Conservation (phyloP, 805 yeast genomes). For the Saccharomyces kudriavzevii region DNA sequence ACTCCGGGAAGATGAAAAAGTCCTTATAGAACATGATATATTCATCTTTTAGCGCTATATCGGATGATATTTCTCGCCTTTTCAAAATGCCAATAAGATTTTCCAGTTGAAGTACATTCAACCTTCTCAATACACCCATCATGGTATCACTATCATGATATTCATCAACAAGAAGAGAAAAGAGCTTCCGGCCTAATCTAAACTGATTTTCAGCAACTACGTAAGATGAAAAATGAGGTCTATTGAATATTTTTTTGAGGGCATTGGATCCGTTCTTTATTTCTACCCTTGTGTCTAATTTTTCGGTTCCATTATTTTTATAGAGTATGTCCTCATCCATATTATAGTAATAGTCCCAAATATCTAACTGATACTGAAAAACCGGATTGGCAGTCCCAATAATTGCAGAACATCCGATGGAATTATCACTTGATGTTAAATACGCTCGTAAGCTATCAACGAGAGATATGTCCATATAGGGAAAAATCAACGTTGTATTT, state of each 20-base stretch:
- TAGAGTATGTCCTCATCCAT: conserved; percentile 43
- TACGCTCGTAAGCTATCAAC: conserved; percentile 38
- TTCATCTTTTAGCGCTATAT: conserved; percentile 25
- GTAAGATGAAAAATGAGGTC: conserved; percentile 1
- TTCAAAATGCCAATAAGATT: conserved; percentile 15
- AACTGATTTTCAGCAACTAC: not conserved
- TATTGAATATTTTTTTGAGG: conserved; percentile 10
- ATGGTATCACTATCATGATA: conserved; percentile 27
- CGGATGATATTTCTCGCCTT: conserved; percentile 7
- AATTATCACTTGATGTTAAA: conserved; percentile 25
- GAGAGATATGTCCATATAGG: conserved; percentile 55
- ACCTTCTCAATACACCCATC: conserved; percentile 23
- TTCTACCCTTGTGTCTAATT: conserved; percentile 6
- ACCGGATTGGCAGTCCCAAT: conserved; percentile 66
- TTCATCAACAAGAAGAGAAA: conserved; percentile 13
- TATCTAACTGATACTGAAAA: conserved; percentile 43
- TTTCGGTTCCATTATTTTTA: conserved; percentile 7
- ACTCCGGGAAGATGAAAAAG: conserved; percentile 27
- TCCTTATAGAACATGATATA: conserved; percentile 29
- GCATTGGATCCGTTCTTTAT: conserved; percentile 6
- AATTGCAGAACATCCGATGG: conserved; percentile 30
- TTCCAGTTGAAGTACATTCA: conserved; percentile 29
- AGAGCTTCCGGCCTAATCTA: conserved; percentile 6
- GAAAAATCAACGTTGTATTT: conserved; percentile 40
- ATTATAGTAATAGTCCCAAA: conserved; percentile 59